These are phyloP conservation scores for Picochlorum sp. DNA, from an alignment of 139 green algal genomes.

Conservation along the genomic window DNA sequence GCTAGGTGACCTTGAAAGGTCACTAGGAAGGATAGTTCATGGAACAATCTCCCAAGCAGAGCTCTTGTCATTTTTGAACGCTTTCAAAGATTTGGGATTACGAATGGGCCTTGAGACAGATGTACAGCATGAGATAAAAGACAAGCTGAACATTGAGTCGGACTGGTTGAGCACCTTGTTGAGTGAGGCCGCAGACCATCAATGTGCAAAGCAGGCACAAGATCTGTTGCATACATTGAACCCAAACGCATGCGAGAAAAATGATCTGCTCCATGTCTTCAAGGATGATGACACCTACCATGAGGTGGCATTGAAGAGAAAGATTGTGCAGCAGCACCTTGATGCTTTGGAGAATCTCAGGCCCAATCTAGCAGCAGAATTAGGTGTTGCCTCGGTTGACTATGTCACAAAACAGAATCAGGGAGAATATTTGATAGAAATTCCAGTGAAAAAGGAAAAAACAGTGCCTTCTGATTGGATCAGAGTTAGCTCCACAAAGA, in stretches of 20 bases:
- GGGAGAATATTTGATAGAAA: constrained; percentile 66
- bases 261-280: too few relatives aligned
- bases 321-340: constrained; percentile 24
- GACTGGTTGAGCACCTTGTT: too few relatives aligned
- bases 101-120: constrained; percentile 33
- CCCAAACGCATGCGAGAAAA: too few relatives aligned
- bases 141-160: too few relatives aligned
- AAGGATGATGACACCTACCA: constrained; percentile 25
- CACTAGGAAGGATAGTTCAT: constrained; percentile 60
- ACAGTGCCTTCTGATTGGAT: constrained; percentile 38
- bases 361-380: constrained; percentile 20
- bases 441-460: constrained; percentile 38
- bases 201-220: too few relatives aligned
- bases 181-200: too few relatives aligned
- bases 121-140: constrained; percentile 28
- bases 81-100: constrained; percentile 16
- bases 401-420: constrained; percentile 46
- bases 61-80: constrained; percentile 40
- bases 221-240: too few relatives aligned
- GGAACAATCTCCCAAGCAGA: constrained; percentile 65
- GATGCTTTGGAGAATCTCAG: constrained; percentile 36
- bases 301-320: constrained; percentile 19
- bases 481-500: constrained; percentile 69
- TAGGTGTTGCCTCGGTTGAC: constrained; percentile 30
- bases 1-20: constrained; percentile 69